A percentile compares a stretch with the other conserved stretches of the same genome.
These are phyloP conservation scores for Poa pratensis DNA, from an alignment of 176 grass and related monocot genomes.

Conservation along the genomic window DNA sequence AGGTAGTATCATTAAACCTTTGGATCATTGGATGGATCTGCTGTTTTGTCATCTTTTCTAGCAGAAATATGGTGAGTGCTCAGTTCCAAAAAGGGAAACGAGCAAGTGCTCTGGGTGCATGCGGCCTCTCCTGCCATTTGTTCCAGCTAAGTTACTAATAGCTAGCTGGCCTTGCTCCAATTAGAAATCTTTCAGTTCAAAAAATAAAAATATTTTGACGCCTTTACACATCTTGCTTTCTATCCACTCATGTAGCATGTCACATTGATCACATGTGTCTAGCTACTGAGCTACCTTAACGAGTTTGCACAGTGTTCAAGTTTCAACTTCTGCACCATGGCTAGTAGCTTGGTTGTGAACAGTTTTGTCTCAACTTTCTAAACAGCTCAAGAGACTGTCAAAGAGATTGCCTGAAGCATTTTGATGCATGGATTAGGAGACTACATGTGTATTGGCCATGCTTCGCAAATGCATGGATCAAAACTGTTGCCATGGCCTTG, in stretches of 20 bases:
- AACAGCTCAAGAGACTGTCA: not conserved
- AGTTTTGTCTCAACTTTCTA: constrained; percentile 4
- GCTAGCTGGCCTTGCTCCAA: constrained; percentile 15
- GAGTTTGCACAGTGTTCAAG: not conserved
- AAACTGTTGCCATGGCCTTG: too few species aligned
- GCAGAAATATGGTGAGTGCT: not conserved
- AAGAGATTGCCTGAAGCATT: too few species aligned
- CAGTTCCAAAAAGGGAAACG: not conserved
- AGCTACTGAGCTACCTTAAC: not conserved
- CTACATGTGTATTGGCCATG: constrained; percentile 5
- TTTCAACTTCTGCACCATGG: constrained; percentile 17
- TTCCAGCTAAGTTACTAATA: constrained; percentile 25
- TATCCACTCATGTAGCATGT: constrained; percentile 15
- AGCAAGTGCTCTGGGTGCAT: constrained; percentile 25
- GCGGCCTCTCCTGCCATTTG: not conserved
- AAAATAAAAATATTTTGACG: not conserved
- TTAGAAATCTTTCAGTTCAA: not conserved
- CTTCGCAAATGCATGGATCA: not conserved
- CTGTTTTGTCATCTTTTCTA: not conserved
- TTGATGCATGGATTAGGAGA: constrained; percentile 1
- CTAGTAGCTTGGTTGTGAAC: constrained; percentile 14
- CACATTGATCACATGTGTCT: constrained; percentile 5
- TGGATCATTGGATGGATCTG: not conserved
- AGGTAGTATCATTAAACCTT: not conserved
- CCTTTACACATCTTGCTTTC: constrained; percentile 4